These are phyloP conservation scores for Lagenaria siceraria DNA, from an alignment of 306 rosid genomes.

Conservation along the genomic window DNA sequence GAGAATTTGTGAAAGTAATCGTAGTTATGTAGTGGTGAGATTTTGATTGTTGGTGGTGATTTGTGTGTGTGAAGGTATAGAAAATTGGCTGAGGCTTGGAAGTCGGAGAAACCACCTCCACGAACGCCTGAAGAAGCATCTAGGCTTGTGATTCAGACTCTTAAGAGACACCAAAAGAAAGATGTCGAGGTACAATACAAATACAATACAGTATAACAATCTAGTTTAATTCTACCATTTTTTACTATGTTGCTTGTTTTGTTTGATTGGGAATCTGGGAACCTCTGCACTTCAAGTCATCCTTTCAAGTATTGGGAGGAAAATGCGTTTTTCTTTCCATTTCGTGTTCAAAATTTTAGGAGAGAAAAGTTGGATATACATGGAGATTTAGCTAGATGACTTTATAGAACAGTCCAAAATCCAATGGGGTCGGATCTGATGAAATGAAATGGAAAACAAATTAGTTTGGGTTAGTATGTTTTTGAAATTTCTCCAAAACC, in stretches of 20 bases:
- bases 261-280: not conserved
- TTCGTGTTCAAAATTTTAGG: not conserved
- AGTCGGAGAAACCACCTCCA: slow-evolving; percentile 60
- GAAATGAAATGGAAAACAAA: not conserved
- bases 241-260: not conserved
- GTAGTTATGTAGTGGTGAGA: not conserved
- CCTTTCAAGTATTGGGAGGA: not conserved
- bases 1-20: not conserved
- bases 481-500: not conserved
- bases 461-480: too few relatives aligned
- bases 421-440: not conserved
- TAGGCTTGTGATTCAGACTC: slow-evolving; percentile 52
- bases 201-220: too few relatives aligned
- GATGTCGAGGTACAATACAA: slow-evolving; percentile 65
- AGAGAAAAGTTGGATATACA: not conserved
- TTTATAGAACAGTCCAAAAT: not conserved
- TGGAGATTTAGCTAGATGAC: not conserved
- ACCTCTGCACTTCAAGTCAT: not conserved
- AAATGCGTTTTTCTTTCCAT: not conserved
- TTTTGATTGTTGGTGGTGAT: not conserved
- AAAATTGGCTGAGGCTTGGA: slow-evolving; percentile 77
- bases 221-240: too few relatives aligned
- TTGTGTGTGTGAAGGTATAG: slow-evolving; percentile 43
- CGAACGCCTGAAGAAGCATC: slow-evolving; percentile 68
- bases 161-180: slow-evolving; percentile 53